Base-by-base conservation (phyloP, 2,329 filamentous ascomycete species). In the Metarhizium brunneum region DNA sequence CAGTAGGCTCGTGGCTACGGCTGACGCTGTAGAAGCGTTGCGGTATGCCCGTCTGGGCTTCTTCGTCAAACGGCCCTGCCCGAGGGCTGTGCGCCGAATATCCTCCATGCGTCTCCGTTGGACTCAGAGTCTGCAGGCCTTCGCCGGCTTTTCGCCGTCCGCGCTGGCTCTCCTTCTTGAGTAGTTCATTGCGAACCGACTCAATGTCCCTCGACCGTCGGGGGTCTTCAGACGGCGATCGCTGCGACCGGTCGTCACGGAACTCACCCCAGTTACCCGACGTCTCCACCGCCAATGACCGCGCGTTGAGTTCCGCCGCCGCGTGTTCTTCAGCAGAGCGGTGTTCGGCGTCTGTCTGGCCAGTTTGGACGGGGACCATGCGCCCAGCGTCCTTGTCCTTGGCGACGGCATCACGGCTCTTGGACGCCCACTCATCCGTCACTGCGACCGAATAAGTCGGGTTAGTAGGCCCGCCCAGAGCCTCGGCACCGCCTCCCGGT, bases 361-460 rank as follows among this genome's bases (percentile, higher is more conserved):
- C 66, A 14, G 63, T 63, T 8, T 66, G 56, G 7, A 64, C 60
- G 2, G 88, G 86, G 6, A 88, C 74, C 64, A 95, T 71, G 38
- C 90, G 84, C 54, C 74, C 76, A 4, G 77, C 82, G 58, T 89
- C 84, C 66, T 88, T 86, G 1, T 76, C 75, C 56, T 80, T 73
- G 1, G 75, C 75, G 38, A 81, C 79, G 54, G 80, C 77, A 2
- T 84, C 77, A 54, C 88, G 83, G 54, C 84, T 84, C 40, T 78
- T 73, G 32, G 77, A 72, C 6, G 90, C 91, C 61, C 84, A 81
- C 0, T 80, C 74, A 59, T 92, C 86, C 2, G 82, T 76, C 52
- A 96, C 85, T 6, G 85, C 69, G 20, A 96, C 92, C 18, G 86
- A 87, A 75, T 94, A 96, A 6, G 83, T 76, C 1, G 92, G 92